Conservation (phyloP, 208 protist species). For the Trypanosomatidae sp. region DNA sequence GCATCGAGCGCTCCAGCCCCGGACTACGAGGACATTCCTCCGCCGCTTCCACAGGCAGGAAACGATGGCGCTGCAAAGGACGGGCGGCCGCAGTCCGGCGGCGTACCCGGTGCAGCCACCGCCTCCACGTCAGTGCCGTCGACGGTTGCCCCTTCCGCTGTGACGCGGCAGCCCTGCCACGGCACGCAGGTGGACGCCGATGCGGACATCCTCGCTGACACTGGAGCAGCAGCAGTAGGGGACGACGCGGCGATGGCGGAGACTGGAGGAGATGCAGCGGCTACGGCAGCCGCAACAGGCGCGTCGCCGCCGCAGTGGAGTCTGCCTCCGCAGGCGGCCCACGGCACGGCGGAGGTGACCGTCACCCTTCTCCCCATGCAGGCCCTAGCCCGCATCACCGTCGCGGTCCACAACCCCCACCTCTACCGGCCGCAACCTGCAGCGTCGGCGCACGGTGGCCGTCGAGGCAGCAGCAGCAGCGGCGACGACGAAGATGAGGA, state of each 20-base stretch:
- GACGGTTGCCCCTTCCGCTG: background rate
- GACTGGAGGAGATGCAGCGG: background rate
- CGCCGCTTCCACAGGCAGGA: no score
- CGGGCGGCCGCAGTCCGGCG: no score
- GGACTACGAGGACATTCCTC: background rate
- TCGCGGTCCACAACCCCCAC: constrained; percentile 27
- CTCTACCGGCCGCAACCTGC: constrained; percentile 18
- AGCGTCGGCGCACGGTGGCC: no score
- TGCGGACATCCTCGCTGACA: constrained; percentile 11
- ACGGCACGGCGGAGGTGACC: constrained; percentile 31
- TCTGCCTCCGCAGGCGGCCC: constrained; percentile 17
- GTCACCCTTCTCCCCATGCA: constrained; percentile 37
- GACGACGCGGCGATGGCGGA: background rate
- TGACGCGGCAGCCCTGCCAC: constrained; percentile 25
- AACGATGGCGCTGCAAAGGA: no score
- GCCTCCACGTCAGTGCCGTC: background rate
- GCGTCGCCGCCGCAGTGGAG: constrained; percentile 6
- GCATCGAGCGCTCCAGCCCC: no score
- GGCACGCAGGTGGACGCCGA: constrained; percentile 37
- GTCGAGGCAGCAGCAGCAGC: no score
- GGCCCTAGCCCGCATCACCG: constrained; percentile 20
- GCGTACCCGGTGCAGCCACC: no score
- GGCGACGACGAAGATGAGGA: no score
- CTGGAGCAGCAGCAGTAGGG: no score
- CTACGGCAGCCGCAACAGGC: background rate